Evolutionary conservation across 108 stramenopile species (phyloP).

Genomic region (Cyclotella cryptica): DNA sequence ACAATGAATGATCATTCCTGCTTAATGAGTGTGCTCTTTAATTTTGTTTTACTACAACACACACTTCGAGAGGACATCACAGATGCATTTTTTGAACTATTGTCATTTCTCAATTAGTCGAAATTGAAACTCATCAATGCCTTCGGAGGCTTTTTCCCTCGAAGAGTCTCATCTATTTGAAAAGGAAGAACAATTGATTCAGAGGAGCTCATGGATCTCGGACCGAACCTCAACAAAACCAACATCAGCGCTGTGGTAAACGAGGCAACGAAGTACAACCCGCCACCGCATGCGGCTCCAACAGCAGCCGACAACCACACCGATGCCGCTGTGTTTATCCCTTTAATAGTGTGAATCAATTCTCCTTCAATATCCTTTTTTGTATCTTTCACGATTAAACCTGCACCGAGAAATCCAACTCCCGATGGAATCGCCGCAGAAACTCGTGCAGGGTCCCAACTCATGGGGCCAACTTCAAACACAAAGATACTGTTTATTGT

Average conservation of each 20-base stretch:
- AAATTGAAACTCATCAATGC: constrained; percentile 1
- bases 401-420: constrained; percentile 83
- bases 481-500: constrained; percentile 82
- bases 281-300: constrained; percentile 78
- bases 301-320: constrained; percentile 78
- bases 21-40: no score
- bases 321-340: constrained; percentile 75
- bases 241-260: constrained; percentile 79
- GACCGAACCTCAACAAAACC: constrained; percentile 83
- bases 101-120: neutral
- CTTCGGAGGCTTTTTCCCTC: neutral
- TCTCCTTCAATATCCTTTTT: constrained; percentile 53
- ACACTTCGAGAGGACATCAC: neutral
- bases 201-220: constrained; percentile 31
- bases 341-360: constrained; percentile 61
- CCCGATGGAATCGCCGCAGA: constrained; percentile 84
- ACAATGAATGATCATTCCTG: no score
- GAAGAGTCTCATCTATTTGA: neutral
- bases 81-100: neutral
- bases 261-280: constrained; percentile 78
- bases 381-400: constrained; percentile 74
- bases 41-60: no score
- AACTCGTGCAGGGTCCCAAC: constrained; percentile 70
- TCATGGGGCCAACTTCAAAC: constrained; percentile 82
- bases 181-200: constrained; percentile 15